Base-by-base conservation (phyloP, 2,329 filamentous ascomycete species). In the Cryphonectria naterciae region DNA sequence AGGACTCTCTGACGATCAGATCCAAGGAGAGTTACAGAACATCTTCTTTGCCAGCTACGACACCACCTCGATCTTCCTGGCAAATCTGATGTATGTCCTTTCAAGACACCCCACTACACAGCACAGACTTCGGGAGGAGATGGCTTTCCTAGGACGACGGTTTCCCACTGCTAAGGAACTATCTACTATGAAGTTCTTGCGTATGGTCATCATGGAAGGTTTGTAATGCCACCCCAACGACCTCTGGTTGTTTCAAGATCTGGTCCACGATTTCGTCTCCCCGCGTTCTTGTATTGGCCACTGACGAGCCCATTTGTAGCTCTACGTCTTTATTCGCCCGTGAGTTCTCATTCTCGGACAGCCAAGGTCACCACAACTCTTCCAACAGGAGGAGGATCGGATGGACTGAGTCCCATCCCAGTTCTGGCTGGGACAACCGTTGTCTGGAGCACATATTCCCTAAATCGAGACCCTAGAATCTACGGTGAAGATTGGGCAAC, bases 41-140 rank as follows among this genome's bases (percentile, higher is more conserved):
- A 65, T 73, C 25, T 73, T 71, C 32, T 73, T 73, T 49, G 72
- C 72, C 54, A 72, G 72, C 65, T 73, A 67, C 49, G 69, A 73
- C 17, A 73, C 72, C 17, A 71, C 72, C 7, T 71, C 72, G 32
- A 65, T 43, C 1, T 66, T 71, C 8, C 52, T 73, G n/a, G 67
- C 69, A 6, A 73, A 73, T 41, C 43, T 70, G 19, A 35, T 73
- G 58, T 60, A 71, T 46, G 54, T 71, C 28, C 35, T 73, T 19
- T 52, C 64, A 19, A 54, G 41, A 1, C 43, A 69, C 46, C 67
- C 61, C 17, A 41, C 56, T 43, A 49, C 71, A 15, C 72, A 69
- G 54, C 2, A 22, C 6, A 61, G 25, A 17, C 46, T 73, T 19
- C 60, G 72, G 28, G 41, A 69, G 39, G 72, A 73, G 61, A 71